phyloP scores from a whole-genome alignment of 495 filamentous ascomycete genomes.

The Neurospora tetraspora region DNA sequence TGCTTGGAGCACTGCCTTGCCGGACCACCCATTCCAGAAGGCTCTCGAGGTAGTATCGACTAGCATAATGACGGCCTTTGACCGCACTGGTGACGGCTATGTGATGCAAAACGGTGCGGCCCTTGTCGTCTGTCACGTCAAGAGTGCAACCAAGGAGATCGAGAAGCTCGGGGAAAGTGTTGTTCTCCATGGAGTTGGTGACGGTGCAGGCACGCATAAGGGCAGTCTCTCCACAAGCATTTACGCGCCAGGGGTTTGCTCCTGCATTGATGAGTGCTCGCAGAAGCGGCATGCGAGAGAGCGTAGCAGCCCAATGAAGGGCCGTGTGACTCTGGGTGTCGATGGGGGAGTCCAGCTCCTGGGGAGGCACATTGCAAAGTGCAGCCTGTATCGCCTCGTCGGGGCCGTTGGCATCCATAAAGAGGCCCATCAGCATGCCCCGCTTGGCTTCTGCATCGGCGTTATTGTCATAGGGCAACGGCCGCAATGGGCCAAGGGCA shows the following conservation, averaged over 20 bases:
- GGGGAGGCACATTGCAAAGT: conserved; percentile 51
- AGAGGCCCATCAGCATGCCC: conserved; percentile 74
- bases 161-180: conserved; percentile 70
- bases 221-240: conserved; percentile 79
- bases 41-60: conserved; percentile 87
- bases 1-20: conserved; percentile 57
- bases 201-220: conserved; percentile 80
- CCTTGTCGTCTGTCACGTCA: conserved; percentile 77
- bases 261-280: conserved; percentile 71
- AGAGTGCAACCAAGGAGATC: conserved; percentile 86
- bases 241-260: conserved; percentile 77
- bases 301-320: conserved; percentile 93
- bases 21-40: conserved; percentile 88
- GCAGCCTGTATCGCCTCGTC: conserved; percentile 37
- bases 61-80: conserved; percentile 73
- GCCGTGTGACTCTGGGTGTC: conserved; percentile 80
- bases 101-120: conserved; percentile 87
- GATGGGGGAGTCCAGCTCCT: conserved; percentile 83
- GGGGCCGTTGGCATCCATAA: conserved; percentile 60
- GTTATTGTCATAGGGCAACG: conserved; percentile 57
- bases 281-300: conserved; percentile 73
- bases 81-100: conserved; percentile 91
- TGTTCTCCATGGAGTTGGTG: conserved; percentile 81
- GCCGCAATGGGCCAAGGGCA: conserved; percentile 49
- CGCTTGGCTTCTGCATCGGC: conserved; percentile 64